These are phyloP conservation scores for Mortierella sp. DNA, from an alignment of 371 early-diverging fungal species.

Conservation along the genomic window DNA sequence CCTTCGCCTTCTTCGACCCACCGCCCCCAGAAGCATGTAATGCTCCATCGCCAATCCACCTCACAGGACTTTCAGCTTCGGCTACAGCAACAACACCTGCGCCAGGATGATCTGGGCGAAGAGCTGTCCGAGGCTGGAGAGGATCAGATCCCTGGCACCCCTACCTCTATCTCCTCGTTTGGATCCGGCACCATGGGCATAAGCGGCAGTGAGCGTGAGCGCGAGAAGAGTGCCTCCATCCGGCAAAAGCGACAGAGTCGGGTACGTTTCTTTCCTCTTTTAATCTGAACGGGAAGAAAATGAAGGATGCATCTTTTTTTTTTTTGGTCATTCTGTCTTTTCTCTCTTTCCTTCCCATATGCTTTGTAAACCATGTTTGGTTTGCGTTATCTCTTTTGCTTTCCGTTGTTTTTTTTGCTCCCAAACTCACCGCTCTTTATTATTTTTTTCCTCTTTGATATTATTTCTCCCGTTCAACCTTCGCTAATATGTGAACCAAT, in stretches of 20 bases:
- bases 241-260: conserved; percentile 33
- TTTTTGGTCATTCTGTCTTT: not conserved
- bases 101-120: conserved; percentile 39
- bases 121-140: conserved; percentile 47
- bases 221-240: conserved; percentile 25
- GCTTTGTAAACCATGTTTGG: not conserved
- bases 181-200: conserved; percentile 39
- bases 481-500: not conserved
- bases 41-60: conserved; percentile 48
- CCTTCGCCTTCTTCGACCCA: conserved; percentile 51
- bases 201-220: conserved; percentile 31
- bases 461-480: conserved; percentile 3
- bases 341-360: not conserved
- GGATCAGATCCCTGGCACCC: conserved; percentile 48
- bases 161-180: conserved; percentile 46
- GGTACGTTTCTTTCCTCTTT: conserved; percentile 20
- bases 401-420: not conserved
- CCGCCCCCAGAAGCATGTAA: conserved; percentile 44
- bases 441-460: not conserved
- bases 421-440: conserved; percentile 4
- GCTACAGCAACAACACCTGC: conserved; percentile 48
- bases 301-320: not conserved
- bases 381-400: conserved; percentile 1
- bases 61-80: conserved; percentile 46
- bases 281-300: conserved; percentile 1